phyloP scores from a whole-genome alignment of 768 basidiomycete species.

The Cyathus striatus region DNA sequence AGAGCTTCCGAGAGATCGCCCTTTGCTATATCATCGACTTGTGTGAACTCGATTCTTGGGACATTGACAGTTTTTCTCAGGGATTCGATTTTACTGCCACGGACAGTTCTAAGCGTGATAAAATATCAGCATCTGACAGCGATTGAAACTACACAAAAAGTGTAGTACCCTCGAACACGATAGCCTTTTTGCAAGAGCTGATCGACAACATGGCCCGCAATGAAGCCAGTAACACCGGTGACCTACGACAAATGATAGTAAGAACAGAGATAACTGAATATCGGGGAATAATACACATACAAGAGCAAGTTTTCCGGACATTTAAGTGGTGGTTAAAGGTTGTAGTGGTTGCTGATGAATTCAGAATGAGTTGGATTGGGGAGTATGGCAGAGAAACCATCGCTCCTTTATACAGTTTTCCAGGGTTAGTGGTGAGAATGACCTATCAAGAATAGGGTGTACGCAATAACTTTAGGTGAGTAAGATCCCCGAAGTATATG shows the following conservation, averaged over 20 bases:
- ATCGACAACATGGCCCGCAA: constrained; percentile 32
- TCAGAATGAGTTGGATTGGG: too few relatives aligned
- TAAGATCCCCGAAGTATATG: too few relatives aligned
- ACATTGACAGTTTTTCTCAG: constrained; percentile 16
- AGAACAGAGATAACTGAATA: neutral
- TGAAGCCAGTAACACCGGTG: constrained; percentile 34
- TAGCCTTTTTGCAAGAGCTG: constrained; percentile 27
- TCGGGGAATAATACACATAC: neutral
- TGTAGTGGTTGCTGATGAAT: too few relatives aligned
- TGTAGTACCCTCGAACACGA: constrained; percentile 30
- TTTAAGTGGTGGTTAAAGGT: neutral
- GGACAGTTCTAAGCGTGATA: constrained; percentile 19
- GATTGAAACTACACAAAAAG: neutral
- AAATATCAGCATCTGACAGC: neutral
- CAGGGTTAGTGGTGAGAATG: too few relatives aligned
- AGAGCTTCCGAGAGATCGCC: constrained; percentile 44
- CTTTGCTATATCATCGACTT: constrained; percentile 24
- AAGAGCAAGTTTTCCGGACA: constrained; percentile 3
- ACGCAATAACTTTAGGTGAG: too few relatives aligned
- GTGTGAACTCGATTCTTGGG: constrained; percentile 21
- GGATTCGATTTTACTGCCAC: constrained; percentile 22
- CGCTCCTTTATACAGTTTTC: too few relatives aligned
- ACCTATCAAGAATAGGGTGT: too few relatives aligned
- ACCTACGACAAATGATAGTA: constrained; percentile 19
- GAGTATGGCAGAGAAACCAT: too few relatives aligned